Evolutionary conservation across 352 stramenopile genomes (phyloP).

Genomic region (Phytophthora syringae): DNA sequence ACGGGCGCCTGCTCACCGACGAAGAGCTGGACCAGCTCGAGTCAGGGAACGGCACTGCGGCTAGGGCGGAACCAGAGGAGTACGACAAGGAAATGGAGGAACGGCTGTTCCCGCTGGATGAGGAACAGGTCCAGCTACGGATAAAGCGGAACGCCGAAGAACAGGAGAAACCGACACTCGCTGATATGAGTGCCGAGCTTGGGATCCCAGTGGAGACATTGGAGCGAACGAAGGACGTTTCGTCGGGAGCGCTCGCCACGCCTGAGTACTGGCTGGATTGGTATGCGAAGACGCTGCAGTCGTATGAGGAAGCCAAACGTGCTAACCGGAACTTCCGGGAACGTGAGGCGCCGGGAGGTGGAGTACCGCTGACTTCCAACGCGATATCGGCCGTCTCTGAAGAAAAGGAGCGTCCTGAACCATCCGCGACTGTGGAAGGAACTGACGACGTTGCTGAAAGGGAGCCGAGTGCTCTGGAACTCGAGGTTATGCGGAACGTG

Average conservation of each 20-base stretch:
- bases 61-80: background rate
- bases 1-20: background rate
- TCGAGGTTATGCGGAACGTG: no score
- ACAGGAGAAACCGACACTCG: background rate
- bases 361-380: no score
- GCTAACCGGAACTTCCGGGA: background rate
- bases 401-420: no score
- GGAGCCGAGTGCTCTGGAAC: no score
- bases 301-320: background rate
- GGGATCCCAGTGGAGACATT: background rate
- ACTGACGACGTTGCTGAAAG: no score
- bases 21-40: background rate
- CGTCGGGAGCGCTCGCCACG: background rate
- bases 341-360: background rate
- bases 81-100: background rate
- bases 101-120: background rate
- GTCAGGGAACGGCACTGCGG: background rate
- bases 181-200: background rate
- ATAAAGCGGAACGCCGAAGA: background rate
- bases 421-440: no score
- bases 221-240: background rate
- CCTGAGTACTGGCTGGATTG: slow-evolving; percentile 5
- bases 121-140: background rate
- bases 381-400: no score
- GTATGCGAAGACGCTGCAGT: slow-evolving; percentile 2